Conservation (phyloP, 2,329 filamentous ascomycete species). For the Domatiomyces globalis region DNA sequence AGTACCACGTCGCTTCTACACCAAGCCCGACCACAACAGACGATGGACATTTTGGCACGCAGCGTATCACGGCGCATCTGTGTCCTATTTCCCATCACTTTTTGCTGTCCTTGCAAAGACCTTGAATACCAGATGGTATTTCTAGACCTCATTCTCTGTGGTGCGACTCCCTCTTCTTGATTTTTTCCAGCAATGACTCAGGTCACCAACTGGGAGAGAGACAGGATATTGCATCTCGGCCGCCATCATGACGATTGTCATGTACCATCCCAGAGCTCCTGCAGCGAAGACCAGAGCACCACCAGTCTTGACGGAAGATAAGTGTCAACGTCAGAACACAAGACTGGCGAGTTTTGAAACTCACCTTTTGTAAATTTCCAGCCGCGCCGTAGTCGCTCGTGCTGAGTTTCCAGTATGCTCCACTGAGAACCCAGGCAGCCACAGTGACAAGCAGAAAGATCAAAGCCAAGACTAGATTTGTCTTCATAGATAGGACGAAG, state of each 20-base stretch:
- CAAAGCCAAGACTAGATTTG: constrained; percentile 12
- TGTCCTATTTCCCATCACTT: too few species aligned
- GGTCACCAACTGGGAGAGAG: constrained; percentile 15
- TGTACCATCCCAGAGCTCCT: constrained; percentile 15
- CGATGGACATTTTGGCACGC: too few species aligned
- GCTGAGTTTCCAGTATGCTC: constrained; percentile 17
- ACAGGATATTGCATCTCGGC: constrained; percentile 15
- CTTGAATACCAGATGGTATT: too few species aligned
- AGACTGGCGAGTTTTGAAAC: background rate
- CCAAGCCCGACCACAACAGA: too few species aligned
- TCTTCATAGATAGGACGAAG: constrained; percentile 17
- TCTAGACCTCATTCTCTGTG: background rate
- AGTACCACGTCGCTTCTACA: too few species aligned
- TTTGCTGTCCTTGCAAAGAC: too few species aligned
- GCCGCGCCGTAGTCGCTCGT: constrained; percentile 12
- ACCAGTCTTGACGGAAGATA: constrained; percentile 5
- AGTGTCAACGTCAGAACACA: background rate
- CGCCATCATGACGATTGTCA: constrained; percentile 18
- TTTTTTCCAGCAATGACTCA: constrained; percentile 13
- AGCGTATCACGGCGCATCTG: too few species aligned
- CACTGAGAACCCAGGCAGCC: constrained; percentile 12
- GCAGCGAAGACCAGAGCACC: constrained; percentile 15
- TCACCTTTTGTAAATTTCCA: constrained; percentile 13
- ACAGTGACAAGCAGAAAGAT: constrained; percentile 16
- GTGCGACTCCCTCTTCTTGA: too few species aligned